phyloP scores from a whole-genome alignment of 768 basidiomycete genomes.

The Holtermannia corniformis region DNA sequence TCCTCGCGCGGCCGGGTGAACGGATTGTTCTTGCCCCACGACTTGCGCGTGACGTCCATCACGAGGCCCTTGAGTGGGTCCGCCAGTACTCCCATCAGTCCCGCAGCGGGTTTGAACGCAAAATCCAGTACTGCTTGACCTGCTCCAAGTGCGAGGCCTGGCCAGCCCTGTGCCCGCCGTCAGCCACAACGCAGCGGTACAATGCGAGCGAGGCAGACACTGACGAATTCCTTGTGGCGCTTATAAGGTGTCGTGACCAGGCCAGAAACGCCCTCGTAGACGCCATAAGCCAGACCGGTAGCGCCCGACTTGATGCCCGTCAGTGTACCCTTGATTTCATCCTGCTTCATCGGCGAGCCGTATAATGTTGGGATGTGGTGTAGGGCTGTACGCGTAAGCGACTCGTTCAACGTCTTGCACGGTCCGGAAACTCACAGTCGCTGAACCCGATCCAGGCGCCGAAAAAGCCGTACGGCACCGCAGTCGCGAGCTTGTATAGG shows the following conservation, averaged over 20 bases:
- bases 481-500: slow-evolving; percentile 2
- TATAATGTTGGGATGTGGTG: no score
- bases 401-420: neutral
- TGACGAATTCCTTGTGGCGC: slow-evolving; percentile 38
- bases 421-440: neutral
- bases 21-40: neutral
- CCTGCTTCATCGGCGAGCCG: neutral
- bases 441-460: neutral
- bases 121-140: neutral
- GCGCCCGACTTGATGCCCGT: slow-evolving; percentile 47
- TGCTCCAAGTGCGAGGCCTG: neutral
- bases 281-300: slow-evolving; percentile 39
- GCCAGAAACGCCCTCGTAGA: slow-evolving; percentile 41
- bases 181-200: neutral
- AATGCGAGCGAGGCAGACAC: no score
- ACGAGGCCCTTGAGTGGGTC: neutral
- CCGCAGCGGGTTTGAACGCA: neutral
- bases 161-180: neutral
- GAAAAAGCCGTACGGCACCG: slow-evolving; percentile 7
- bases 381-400: no score
- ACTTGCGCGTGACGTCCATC: neutral
- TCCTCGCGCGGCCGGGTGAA: neutral
- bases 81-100: neutral
- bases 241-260: slow-evolving; percentile 40
- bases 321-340: slow-evolving; percentile 42